Evolutionary conservation across 306 rosid genomes (phyloP).

Genomic region (Fragaria iinumae): DNA sequence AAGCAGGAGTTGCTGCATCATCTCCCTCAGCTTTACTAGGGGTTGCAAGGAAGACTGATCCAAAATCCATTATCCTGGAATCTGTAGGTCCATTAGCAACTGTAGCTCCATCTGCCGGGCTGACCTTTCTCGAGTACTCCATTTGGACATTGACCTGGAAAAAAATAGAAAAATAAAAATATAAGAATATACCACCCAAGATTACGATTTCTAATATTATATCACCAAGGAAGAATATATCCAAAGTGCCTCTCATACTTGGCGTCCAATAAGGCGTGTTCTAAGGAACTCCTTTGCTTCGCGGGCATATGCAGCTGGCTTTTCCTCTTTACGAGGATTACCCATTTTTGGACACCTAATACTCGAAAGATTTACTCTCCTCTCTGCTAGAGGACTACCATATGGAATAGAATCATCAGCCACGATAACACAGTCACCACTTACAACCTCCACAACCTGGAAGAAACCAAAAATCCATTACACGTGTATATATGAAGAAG

Average conservation of each 20-base stretch:
- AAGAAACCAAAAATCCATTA: slow-evolving; percentile 24
- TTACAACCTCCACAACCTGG: slow-evolving; percentile 98
- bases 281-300: slow-evolving; percentile 98
- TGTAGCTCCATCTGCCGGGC: slow-evolving; percentile 53
- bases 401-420: slow-evolving; percentile 92
- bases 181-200: background rate
- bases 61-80: slow-evolving; percentile 95
- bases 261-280: slow-evolving; percentile 84
- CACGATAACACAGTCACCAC: slow-evolving; percentile 88
- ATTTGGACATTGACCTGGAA: slow-evolving; percentile 87
- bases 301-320: slow-evolving; percentile 97
- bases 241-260: slow-evolving; percentile 48
- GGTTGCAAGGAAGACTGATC: slow-evolving; percentile 71
- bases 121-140: slow-evolving; percentile 90
- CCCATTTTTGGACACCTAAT: slow-evolving; percentile 98
- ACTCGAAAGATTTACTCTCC: slow-evolving; percentile 96
- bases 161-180: background rate
- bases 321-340: slow-evolving; percentile 96
- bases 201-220: background rate
- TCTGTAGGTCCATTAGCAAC: slow-evolving; percentile 57
- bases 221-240: slow-evolving; percentile 21
- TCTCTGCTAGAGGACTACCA: slow-evolving; percentile 90
- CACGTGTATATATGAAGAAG: slow-evolving; percentile 1
- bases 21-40: slow-evolving; percentile 65
- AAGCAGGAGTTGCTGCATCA: slow-evolving; percentile 49